Conservation (phyloP, 2,329 filamentous ascomycete species). For the Calonectria pseudoreteaudii region DNA sequence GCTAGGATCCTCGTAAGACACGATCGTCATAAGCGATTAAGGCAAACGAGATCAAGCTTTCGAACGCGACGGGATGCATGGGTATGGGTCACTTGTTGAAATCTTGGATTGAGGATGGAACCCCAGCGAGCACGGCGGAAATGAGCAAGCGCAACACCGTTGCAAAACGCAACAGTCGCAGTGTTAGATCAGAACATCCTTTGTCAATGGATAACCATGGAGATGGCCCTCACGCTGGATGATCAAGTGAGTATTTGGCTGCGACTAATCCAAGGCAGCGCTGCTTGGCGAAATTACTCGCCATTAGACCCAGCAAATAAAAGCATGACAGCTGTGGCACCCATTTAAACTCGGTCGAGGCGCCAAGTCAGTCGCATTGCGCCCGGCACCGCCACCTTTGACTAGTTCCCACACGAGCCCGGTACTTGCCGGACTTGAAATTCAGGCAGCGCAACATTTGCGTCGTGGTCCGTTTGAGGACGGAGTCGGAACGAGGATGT, state of each 20-base stretch:
- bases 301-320: not conserved
- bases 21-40: not conserved
- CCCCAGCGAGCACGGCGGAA: not conserved
- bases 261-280: not conserved
- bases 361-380: not conserved
- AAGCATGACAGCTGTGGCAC: not conserved
- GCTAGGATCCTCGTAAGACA: too few species aligned
- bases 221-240: not conserved
- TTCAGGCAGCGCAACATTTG: not conserved
- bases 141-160: not conserved
- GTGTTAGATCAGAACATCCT: not conserved
- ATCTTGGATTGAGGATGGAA: not conserved
- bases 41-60: not conserved
- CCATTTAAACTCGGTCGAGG: conserved; percentile 1
- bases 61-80: not conserved
- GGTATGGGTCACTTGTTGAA: not conserved
- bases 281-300: conserved; percentile 4
- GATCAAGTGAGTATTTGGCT: not conserved
- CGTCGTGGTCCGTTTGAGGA: not conserved
- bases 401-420: not conserved
- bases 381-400: not conserved
- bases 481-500: not conserved
- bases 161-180: not conserved
- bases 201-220: not conserved
- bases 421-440: not conserved